Evolutionary conservation across 176 grass and related monocot genomes (phyloP), one percentile per base, ranked within the genome.

Genomic region (Puya raimondii): DNA sequence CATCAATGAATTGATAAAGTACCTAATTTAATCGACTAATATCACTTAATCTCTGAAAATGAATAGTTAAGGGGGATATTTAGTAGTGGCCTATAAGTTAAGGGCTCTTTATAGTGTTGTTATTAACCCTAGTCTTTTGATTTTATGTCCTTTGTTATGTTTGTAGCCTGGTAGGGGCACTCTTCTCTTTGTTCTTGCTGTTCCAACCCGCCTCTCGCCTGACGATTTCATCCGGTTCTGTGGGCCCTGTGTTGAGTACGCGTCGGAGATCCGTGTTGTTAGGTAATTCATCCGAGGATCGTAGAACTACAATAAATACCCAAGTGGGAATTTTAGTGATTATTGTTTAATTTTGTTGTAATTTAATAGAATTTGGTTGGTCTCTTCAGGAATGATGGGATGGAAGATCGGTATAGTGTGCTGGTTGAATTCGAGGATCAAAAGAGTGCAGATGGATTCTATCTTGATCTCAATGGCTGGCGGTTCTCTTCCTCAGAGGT

Each of bases 381-480:
- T 9, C 22, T 76, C 33, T 67, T 26, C 75, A 77, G 75, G 65
- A 69, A 92, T 22, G 89, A 92, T 64, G 84, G 81, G 20, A 81
- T 88, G 51, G 93, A 97, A 72, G 93, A 97, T 67, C 76, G 93
- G 53, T 97, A 92, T 17, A 90, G 93, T 48, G 89, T 97, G 80
- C 70, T 97, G n/a, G 76, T 97, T 23, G 86, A 90, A 53, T 97
- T 97, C 69, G 81, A 85, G 59, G 93, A 97, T 80, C 93, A 97
- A 53, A 83, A 87, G 57, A 87, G 74, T 2, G 79, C 93, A 0
- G 93, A 97, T 15, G 71, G 86, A 23, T 92, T 97, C 61, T 90
- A 92, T 75, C 84, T 92, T 11, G 93, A 92, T 51, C 78, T 92
- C 63, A 97, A 97, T 68, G 94, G 89, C n/a, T 92, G 94, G 94